Percentiles rank a stretch among this genome's conserved stretches.
These are phyloP conservation scores for Ettlia oleoabundans DNA, from an alignment of 139 green algal genomes.

Conservation along the genomic window DNA sequence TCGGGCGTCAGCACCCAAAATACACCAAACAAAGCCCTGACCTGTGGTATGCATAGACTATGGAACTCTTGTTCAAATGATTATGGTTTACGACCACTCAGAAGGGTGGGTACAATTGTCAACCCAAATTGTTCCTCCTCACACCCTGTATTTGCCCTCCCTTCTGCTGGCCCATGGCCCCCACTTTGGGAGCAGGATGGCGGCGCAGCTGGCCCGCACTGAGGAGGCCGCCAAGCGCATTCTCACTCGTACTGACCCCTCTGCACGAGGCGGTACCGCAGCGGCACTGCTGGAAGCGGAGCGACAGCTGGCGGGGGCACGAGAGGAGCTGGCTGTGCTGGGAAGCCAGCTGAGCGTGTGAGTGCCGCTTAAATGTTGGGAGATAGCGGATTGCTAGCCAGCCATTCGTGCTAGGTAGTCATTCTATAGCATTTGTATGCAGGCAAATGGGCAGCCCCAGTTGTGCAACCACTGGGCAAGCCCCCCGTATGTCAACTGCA, in stretches of 20 bases:
- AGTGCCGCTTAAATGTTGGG: too few species aligned
- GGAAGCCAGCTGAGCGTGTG: constrained; percentile 59
- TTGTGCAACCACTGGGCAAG: background rate
- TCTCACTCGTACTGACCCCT: constrained; percentile 60
- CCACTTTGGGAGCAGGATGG: constrained; percentile 72
- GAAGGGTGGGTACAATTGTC: too few species aligned
- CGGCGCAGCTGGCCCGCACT: constrained; percentile 74
- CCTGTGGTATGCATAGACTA: background rate
- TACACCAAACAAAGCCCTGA: background rate
- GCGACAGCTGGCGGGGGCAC: constrained; percentile 53
- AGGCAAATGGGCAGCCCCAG: background rate
- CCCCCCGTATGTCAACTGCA: too few species aligned
- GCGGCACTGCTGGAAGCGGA: constrained; percentile 72
- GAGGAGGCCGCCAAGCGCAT: constrained; percentile 81
- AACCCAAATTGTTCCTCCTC: too few species aligned
- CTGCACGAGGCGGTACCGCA: constrained; percentile 62
- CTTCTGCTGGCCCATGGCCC: too few species aligned
- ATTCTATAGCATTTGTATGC: background rate
- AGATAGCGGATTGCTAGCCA: too few species aligned
- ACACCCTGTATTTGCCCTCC: too few species aligned
- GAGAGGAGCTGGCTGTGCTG: constrained; percentile 61
- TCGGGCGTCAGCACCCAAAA: background rate
- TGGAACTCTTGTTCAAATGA: too few species aligned
- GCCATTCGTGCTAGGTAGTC: too few species aligned
- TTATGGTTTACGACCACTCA: too few species aligned